These are phyloP conservation scores for Umbilicus rupestris DNA, from an alignment of 164 flowering plant species.

Conservation along the genomic window DNA sequence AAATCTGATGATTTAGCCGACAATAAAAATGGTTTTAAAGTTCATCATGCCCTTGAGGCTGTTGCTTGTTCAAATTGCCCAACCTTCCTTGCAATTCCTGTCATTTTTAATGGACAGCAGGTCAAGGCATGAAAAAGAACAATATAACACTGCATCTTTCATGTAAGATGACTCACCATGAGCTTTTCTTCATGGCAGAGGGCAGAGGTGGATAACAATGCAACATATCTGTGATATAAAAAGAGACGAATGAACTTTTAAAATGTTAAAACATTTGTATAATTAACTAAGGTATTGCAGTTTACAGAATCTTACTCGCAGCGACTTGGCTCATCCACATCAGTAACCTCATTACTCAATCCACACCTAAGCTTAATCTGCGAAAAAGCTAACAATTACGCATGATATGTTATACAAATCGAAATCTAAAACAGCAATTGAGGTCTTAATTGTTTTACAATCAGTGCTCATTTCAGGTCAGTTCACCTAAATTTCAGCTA, in stretches of 20 bases:
- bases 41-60: conserved; percentile 67
- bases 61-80: conserved; percentile 49
- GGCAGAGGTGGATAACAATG: conserved; percentile 73
- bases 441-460: background rate
- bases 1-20: background rate
- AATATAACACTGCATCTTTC: background rate
- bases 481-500: conserved; percentile 1
- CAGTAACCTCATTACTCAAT: conserved; percentile 65
- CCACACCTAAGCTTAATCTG: conserved; percentile 97
- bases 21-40: conserved; percentile 25
- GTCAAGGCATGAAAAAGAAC: background rate
- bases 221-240: conserved; percentile 51
- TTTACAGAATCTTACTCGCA: conserved; percentile 67
- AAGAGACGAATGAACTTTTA: background rate
- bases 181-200: conserved; percentile 72
- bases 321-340: conserved; percentile 96
- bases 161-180: conserved; percentile 35
- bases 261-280: conserved; percentile 7
- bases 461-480: background rate
- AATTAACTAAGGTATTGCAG: background rate
- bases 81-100: conserved; percentile 76
- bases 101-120: conserved; percentile 13
- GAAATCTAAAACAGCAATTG: background rate
- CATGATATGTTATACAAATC: background rate
- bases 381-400: background rate